Evolutionary conservation across 768 basidiomycete species (phyloP), one percentile per base, ranked within the genome.

Genomic region (Suillus subluteus): DNA sequence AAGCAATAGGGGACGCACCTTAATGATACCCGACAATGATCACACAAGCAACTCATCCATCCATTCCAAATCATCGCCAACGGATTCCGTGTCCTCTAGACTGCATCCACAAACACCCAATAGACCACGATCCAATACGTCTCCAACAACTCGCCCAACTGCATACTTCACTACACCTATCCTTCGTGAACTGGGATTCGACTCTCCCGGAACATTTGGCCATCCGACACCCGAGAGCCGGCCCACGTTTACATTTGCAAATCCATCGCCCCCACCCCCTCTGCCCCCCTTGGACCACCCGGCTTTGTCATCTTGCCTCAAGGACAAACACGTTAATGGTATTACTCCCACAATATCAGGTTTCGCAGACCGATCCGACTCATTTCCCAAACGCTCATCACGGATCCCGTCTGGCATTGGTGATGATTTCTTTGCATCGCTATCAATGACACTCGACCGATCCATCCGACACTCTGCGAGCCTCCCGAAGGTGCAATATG

Each of bases 261-360:
- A 58, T 75, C 69, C 68, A 76, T 79, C 81, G 23, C 72, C 78
- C 38, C 81, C 76, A 5, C 87, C 88, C 11, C 87, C 88, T 16
- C 71, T 89, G 43, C 87, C 87, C n/a, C 80, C 85, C 18, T 80
- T 88, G 37, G 76, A 82, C 63, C 88, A 79, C 67, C 79, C 80
- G 37, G 67, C 58, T 18, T 67, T 74, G 46, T 67, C 70, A 46
- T 72, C 71, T 23, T 74, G 68, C 15, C 70, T 67, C 40, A 71
- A 72, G 35, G 56, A 69, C n/a, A 61, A 41, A 9, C 55, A 32
- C 13, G 63, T 69, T 44, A 58, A 61, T 46, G 56, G 23, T 26
- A 56, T 56, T 21, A 66, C 67, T 40, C 44, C 69, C 16, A 16
- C 59, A 18, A 43, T 38, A 52, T 54, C 69, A 16, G 41, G 50